phyloP scores from a whole-genome alignment of 169 alveolate genomes.

The Theileria equi region DNA sequence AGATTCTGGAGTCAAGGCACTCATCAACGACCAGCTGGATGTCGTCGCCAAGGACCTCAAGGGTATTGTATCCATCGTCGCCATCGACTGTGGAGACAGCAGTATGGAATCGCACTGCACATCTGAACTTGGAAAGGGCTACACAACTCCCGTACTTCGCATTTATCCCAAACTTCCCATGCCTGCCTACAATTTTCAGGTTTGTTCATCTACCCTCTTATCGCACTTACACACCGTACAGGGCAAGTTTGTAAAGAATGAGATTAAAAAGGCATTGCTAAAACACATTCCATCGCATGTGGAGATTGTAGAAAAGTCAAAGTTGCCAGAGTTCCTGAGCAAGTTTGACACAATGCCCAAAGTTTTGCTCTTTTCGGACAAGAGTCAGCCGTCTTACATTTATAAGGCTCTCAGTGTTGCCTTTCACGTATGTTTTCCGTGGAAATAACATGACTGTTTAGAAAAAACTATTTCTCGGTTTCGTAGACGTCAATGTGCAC shows the following conservation, averaged over 20 bases:
- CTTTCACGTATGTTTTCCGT: conserved; percentile 45
- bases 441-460: conserved; percentile 1
- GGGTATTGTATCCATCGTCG: conserved; percentile 67
- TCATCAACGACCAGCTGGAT: conserved; percentile 61
- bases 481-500: conserved; percentile 67
- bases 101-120: conserved; percentile 50
- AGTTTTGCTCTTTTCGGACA: conserved; percentile 69
- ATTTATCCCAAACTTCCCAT: conserved; percentile 71
- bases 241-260: conserved; percentile 32
- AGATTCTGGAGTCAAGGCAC: conserved; percentile 57
- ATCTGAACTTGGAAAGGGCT: conserved; percentile 59
- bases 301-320: conserved; percentile 59
- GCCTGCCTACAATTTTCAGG: conserved; percentile 67
- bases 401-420: conserved; percentile 71
- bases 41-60: conserved; percentile 67
- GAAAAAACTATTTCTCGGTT: conserved; percentile 65
- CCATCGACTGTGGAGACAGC: conserved; percentile 63
- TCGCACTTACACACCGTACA: background rate
- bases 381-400: conserved; percentile 68
- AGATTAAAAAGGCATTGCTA: conserved; percentile 39
- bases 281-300: conserved; percentile 69
- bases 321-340: conserved; percentile 65
- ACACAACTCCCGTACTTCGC: conserved; percentile 57
- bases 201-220: conserved; percentile 1
- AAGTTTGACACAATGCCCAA: conserved; percentile 74